phyloP scores from a whole-genome alignment of 2,329 filamentous ascomycete species.

The Colletotrichum camelliae region DNA sequence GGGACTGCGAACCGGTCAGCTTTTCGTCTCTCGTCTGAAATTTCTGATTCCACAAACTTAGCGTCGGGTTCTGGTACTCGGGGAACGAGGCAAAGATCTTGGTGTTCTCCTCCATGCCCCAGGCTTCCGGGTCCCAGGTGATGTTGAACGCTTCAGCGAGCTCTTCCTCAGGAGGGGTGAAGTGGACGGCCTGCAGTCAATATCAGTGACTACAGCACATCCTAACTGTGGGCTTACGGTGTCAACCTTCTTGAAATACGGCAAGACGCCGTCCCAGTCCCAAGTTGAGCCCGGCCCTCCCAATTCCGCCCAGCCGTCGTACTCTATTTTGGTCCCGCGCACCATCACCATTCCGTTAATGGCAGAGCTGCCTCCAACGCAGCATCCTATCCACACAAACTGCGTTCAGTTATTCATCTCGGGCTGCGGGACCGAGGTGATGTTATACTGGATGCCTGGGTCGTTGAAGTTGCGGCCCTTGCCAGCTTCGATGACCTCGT shows the following conservation, averaged over 20 bases:
- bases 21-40: not conserved
- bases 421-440: conserved; percentile 31
- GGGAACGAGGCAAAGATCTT: conserved; percentile 20
- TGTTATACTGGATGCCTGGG: conserved; percentile 26
- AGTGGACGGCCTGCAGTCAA: not conserved
- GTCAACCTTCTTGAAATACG: conserved; percentile 48
- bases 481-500: not conserved
- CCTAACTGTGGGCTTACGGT: not conserved
- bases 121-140: conserved; percentile 22
- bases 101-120: conserved; percentile 21
- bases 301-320: conserved; percentile 48
- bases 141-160: conserved; percentile 23
- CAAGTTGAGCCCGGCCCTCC: conserved; percentile 51
- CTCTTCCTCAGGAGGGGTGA: conserved; percentile 22
- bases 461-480: conserved; percentile 15
- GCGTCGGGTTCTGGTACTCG: conserved; percentile 7
- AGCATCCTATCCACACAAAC: conserved; percentile 32
- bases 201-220: not conserved
- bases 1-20: not conserved
- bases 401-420: conserved; percentile 29
- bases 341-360: conserved; percentile 44
- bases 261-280: conserved; percentile 40
- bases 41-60: conserved; percentile 1
- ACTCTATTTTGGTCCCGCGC: conserved; percentile 39
- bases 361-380: conserved; percentile 43